Evolutionary conservation across 345 rosid genomes (phyloP).

Genomic region (Anacardium occidentale): DNA sequence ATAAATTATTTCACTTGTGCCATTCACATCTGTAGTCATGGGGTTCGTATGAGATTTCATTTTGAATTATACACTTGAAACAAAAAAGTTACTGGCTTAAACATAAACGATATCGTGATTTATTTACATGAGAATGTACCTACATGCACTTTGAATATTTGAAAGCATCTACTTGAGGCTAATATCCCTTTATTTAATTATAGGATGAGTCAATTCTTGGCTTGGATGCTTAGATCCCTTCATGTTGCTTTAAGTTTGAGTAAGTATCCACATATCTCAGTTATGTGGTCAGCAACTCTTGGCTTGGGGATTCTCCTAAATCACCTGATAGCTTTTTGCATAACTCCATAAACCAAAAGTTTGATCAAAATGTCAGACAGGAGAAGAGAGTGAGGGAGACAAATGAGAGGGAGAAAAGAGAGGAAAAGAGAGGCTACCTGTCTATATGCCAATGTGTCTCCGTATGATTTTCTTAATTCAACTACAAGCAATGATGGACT

Average conservation of each 20-base stretch:
- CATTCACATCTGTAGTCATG: background rate
- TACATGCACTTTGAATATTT: background rate
- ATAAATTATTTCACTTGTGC: background rate
- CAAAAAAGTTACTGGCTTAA: background rate
- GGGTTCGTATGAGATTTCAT: background rate
- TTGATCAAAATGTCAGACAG: background rate
- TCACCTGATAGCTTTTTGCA: conserved; percentile 67
- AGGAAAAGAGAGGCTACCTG: conserved; percentile 43
- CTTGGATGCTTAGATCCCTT: background rate
- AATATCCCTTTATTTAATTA: no score
- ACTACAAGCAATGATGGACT: conserved; percentile 77
- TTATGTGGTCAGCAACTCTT: conserved; percentile 31
- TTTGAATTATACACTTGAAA: no score
- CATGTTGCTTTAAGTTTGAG: background rate
- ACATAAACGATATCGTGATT: background rate
- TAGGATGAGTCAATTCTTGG: no score
- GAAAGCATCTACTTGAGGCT: no score
- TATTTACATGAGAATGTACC: background rate
- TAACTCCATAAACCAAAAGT: conserved; percentile 50
- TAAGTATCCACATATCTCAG: conserved; percentile 15
- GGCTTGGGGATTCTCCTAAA: conserved; percentile 46
- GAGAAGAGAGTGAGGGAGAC: background rate
- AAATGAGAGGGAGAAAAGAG: background rate
- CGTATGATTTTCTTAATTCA: conserved; percentile 76
- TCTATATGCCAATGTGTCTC: conserved; percentile 78